Evolutionary conservation across 306 rosid genomes (phyloP).

Genomic region (Quercus parvula): DNA sequence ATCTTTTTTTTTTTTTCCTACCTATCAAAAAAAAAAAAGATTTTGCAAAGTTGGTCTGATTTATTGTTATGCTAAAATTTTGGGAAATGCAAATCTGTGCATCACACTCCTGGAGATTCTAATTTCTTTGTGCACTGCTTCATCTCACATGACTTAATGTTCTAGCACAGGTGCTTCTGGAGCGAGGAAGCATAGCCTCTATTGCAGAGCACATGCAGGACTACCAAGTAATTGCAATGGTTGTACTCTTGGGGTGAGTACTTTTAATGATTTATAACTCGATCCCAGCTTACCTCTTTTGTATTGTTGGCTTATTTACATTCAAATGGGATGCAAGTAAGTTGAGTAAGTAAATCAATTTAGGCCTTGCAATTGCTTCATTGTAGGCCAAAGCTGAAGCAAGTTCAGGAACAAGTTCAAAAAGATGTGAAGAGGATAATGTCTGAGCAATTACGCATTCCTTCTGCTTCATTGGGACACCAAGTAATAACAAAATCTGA

Average conservation of each 20-base stretch:
- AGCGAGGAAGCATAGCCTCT: constrained; percentile 46
- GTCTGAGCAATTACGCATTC: constrained; percentile 58
- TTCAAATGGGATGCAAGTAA: background rate
- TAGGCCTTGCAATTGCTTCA: constrained; percentile 10
- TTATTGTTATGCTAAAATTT: background rate
- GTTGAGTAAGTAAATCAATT: background rate
- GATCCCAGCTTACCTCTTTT: constrained; percentile 2
- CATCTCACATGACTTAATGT: constrained; percentile 18
- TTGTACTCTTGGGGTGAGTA: constrained; percentile 74
- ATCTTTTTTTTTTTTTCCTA: too few relatives aligned
- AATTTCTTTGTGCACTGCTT: background rate
- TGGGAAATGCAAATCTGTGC: background rate
- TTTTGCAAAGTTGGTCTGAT: background rate
- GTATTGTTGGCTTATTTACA: background rate
- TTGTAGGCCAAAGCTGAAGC: constrained; percentile 76
- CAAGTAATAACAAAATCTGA: constrained; percentile 35
- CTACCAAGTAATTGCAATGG: constrained; percentile 87
- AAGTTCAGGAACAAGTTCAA: constrained; percentile 55
- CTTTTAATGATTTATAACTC: constrained; percentile 2
- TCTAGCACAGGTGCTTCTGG: constrained; percentile 55
- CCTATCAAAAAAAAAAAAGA: background rate
- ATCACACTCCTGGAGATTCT: background rate
- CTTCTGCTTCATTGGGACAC: constrained; percentile 41
- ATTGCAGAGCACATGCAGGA: constrained; percentile 64
- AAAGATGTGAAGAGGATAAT: constrained; percentile 60